Percentiles rank a stretch among this genome's conserved stretches.
phyloP scores from a whole-genome alignment of 805 yeast genomes.

The Nakazawaea laoshanensis region DNA sequence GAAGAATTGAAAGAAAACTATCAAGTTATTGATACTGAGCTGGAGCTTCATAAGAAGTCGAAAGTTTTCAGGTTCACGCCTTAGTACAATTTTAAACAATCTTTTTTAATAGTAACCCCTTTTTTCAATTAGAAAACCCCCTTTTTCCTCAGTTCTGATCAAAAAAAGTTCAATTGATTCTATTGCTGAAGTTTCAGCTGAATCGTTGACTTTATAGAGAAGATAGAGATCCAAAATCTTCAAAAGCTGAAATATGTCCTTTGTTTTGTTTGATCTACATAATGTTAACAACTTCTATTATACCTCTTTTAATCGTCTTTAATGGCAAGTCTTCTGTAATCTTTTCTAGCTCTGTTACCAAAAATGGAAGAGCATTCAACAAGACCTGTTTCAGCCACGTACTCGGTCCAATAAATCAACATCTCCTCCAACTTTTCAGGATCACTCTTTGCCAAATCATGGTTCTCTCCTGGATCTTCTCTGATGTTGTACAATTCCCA shows the following conservation, averaged over 20 bases:
- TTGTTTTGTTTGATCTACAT: too few species aligned
- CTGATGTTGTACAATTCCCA: constrained; percentile 40
- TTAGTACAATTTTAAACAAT: too few species aligned
- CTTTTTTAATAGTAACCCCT: too few species aligned
- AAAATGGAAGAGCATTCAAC: constrained; percentile 20
- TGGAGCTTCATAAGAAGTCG: background rate
- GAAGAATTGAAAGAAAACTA: constrained; percentile 1
- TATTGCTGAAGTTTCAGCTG: too few species aligned
- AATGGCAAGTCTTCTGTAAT: constrained; percentile 3
- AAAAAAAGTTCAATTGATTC: too few species aligned
- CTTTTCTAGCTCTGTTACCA: constrained; percentile 1
- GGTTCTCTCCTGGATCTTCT: constrained; percentile 43
- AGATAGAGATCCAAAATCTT: too few species aligned
- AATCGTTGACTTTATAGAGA: too few species aligned
- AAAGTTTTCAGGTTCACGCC: background rate
- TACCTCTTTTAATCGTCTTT: constrained; percentile 1
- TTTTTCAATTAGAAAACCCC: too few species aligned
- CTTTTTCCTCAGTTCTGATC: too few species aligned
- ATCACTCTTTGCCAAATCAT: constrained; percentile 28
- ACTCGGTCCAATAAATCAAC: constrained; percentile 39
- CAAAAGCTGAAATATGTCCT: too few species aligned
- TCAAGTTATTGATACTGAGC: constrained; percentile 2
- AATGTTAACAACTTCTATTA: too few species aligned
- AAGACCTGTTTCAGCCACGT: constrained; percentile 43
- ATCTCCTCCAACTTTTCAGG: constrained; percentile 32